Conservation (phyloP, 164 flowering plant genomes). For the Magnolia sinica region DNA sequence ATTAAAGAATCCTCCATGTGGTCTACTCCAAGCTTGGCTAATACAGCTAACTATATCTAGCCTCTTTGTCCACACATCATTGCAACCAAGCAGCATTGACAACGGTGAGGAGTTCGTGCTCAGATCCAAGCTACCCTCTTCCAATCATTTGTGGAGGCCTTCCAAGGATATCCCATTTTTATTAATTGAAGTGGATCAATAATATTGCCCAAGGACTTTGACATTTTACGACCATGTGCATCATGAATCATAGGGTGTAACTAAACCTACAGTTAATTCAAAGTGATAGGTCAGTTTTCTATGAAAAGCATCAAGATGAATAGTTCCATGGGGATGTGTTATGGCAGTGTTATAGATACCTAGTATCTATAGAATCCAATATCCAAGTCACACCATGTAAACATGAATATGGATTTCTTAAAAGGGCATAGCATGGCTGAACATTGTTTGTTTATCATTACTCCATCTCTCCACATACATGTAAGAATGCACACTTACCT, state of each 20-base stretch:
- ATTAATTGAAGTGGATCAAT: slow-evolving; percentile 94
- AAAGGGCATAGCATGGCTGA: too few species aligned
- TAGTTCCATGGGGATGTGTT: background rate
- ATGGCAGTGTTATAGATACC: too few species aligned
- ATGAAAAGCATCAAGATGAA: background rate
- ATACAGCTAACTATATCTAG: too few species aligned
- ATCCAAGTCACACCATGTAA: too few species aligned
- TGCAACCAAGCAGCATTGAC: too few species aligned
- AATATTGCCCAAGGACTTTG: slow-evolving; percentile 97
- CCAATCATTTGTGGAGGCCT: slow-evolving; percentile 81
- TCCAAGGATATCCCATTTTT: slow-evolving; percentile 76
- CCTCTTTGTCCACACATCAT: too few species aligned
- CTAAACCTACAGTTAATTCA: slow-evolving; percentile 56
- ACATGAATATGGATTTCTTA: too few species aligned
- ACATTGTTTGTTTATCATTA: too few species aligned
- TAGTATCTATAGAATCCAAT: too few species aligned
- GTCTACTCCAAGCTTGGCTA: too few species aligned
- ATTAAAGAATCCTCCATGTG: too few species aligned
- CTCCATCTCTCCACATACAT: background rate
- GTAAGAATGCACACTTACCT: slow-evolving; percentile 40
- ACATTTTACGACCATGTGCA: slow-evolving; percentile 99
- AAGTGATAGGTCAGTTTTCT: slow-evolving; percentile 3
- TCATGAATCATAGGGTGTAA: slow-evolving; percentile 97
- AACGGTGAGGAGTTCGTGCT: too few species aligned
- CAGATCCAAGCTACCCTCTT: slow-evolving; percentile 85